Base-by-base conservation (phyloP, 352 stramenopile species). In the Pythium aphanidermatum region DNA sequence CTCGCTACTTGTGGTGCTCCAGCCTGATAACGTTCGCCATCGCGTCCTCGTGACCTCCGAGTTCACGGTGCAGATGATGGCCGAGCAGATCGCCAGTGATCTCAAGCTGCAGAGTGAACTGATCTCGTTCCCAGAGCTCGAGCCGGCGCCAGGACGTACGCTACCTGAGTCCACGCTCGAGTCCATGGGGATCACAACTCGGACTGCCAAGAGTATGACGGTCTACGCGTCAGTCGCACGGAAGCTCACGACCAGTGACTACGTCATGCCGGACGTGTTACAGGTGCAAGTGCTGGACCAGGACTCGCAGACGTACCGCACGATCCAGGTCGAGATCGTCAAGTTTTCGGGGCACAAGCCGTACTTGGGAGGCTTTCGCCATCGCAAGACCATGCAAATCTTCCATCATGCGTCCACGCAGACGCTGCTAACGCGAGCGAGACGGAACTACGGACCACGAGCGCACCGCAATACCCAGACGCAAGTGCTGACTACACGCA, bases 391-490 rank as follows among this genome's bases (percentile, higher is more conserved):
- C 0, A 75, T 89, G 32, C 69, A 85, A 34, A 60, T 95, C 14
- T 97, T 93, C 57, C 91, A 97, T 55, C 89, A 98, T 54, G 90
- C 86, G 9, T 82, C 68, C 2, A 74, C 72, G 2, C 90, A 86
- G 73, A 87, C 72, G 2, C 52, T 83, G 20, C 40, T 79, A n/a
- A 79, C 70, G 5, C 48, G 71, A 39, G 74, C 71, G 7, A 51
- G 64, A 8, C 65, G 60, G 3, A 60, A 66, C 24, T 60, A 66
- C 26, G 74, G 70, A 0, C 51, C 61, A 9, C 61, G 73, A 0
- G 65, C 74, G 8, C 74, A 87, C 20, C 83, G 88, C 14, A 83
- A 97, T 37, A 96, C 88, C 2, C 91, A 97, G 63, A 98, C 90
- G 0, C 75, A 85, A 37, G 51, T 86, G 28, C 59, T 85, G 0